Evolutionary conservation across 768 basidiomycete genomes (phyloP).

Genomic region (Fibroporia radiculosa): DNA sequence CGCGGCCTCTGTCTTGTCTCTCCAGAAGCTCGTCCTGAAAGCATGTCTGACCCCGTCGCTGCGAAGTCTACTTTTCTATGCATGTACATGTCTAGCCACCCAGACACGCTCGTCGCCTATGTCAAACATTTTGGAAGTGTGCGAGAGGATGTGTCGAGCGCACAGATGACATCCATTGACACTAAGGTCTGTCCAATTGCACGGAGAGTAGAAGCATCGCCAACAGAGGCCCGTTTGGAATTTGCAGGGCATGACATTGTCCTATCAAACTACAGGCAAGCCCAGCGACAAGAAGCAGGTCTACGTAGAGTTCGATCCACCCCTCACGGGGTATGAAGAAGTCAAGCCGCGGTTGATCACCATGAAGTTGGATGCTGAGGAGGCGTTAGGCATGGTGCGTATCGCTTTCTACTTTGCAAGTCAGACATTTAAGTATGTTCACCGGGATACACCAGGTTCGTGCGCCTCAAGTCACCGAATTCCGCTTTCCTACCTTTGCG

Average conservation of each 20-base stretch:
- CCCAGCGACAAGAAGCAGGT: slow-evolving; percentile 40
- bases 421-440: neutral
- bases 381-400: slow-evolving; percentile 71
- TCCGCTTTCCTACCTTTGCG: slow-evolving; percentile 35
- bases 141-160: slow-evolving; percentile 43
- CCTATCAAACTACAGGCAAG: slow-evolving; percentile 44
- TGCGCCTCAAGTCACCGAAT: slow-evolving; percentile 52
- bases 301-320: slow-evolving; percentile 58
- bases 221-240: neutral
- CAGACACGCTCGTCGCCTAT: slow-evolving; percentile 79
- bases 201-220: neutral
- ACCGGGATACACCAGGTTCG: slow-evolving; percentile 39
- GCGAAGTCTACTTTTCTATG: slow-evolving; percentile 68
- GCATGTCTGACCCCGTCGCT: slow-evolving; percentile 66
- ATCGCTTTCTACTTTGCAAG: no score
- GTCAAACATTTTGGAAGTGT: slow-evolving; percentile 72
- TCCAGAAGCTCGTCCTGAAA: no score
- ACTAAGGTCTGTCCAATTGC: slow-evolving; percentile 39
- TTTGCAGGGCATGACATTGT: slow-evolving; percentile 59
- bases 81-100: slow-evolving; percentile 82
- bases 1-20: no score
- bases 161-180: slow-evolving; percentile 65
- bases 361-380: slow-evolving; percentile 79
- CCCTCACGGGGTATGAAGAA: slow-evolving; percentile 66
- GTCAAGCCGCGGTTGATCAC: slow-evolving; percentile 72